Conservation (phyloP, 495 filamentous ascomycete species). For the Podospora bellae-mahoneyi region DNA sequence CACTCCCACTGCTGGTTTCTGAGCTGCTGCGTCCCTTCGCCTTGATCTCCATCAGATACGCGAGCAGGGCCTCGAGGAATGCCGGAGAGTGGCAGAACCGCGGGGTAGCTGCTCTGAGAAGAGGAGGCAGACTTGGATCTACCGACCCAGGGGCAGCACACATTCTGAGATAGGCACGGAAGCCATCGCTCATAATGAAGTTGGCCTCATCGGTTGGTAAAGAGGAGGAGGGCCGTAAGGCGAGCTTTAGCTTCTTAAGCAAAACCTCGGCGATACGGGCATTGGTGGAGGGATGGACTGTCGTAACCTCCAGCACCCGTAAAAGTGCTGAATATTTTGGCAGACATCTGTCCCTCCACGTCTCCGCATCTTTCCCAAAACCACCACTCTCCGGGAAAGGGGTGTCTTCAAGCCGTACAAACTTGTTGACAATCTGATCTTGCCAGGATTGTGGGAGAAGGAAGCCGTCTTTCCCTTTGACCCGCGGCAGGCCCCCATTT, state of each 20-base stretch:
- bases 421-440: constrained; percentile 61
- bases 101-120: constrained; percentile 58
- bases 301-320: constrained; percentile 44
- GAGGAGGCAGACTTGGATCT: constrained; percentile 53
- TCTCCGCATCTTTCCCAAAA: constrained; percentile 48
- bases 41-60: constrained; percentile 54
- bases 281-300: constrained; percentile 53
- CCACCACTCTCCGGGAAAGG: constrained; percentile 55
- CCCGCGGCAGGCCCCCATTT: constrained; percentile 45
- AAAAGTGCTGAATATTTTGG: constrained; percentile 55
- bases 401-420: constrained; percentile 54
- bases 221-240: constrained; percentile 52
- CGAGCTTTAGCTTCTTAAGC: constrained; percentile 55
- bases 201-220: constrained; percentile 54
- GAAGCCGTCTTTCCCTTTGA: constrained; percentile 53
- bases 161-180: constrained; percentile 53
- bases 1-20: constrained; percentile 30
- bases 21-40: constrained; percentile 33
- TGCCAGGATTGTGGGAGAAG: constrained; percentile 66
- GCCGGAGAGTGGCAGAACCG: constrained; percentile 58
- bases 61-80: constrained; percentile 64
- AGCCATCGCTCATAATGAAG: constrained; percentile 56
- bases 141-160: constrained; percentile 45
- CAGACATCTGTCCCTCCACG: constrained; percentile 54
- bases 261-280: constrained; percentile 53